Percentiles rank a stretch among this genome's conserved stretches.
Conservation (phyloP, 352 stramenopile genomes). For the Phytophthora pini region DNA sequence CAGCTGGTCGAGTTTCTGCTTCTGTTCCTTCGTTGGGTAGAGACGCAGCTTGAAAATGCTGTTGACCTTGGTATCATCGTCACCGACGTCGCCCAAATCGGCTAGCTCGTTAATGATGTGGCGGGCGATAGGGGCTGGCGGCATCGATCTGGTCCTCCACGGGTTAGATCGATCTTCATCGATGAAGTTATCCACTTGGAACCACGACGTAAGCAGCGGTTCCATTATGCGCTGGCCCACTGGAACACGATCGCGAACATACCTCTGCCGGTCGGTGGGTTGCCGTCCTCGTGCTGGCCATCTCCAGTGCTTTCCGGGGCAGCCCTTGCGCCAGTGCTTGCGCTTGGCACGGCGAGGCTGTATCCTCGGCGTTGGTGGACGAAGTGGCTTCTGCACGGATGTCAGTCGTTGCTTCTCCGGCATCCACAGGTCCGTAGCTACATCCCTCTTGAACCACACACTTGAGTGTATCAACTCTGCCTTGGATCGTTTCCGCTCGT, state of each 20-base stretch:
- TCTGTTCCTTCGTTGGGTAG: background rate
- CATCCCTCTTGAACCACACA: background rate
- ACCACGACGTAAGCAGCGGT: background rate
- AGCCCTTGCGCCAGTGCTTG: background rate
- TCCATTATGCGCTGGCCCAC: background rate
- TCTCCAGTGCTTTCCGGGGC: background rate
- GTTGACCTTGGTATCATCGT: background rate
- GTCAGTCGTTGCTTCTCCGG: background rate
- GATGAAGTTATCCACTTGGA: background rate
- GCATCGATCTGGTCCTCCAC: background rate
- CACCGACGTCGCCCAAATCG: background rate
- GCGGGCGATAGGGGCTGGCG: background rate
- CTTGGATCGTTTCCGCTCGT: too few relatives aligned
- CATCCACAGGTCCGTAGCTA: background rate
- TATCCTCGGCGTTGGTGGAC: background rate
- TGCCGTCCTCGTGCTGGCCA: too few relatives aligned
- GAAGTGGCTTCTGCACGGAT: background rate
- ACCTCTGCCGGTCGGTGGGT: background rate
- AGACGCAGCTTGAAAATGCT: background rate
- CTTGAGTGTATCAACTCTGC: background rate
- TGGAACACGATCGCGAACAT: background rate
- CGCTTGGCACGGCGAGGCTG: background rate
- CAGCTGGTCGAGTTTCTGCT: conserved; percentile 7
- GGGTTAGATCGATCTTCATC: background rate
- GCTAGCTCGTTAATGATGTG: background rate